Evolutionary conservation across 768 basidiomycete species (phyloP), one percentile per base, ranked within the genome.

Genomic region (Cubamyces lactineus): DNA sequence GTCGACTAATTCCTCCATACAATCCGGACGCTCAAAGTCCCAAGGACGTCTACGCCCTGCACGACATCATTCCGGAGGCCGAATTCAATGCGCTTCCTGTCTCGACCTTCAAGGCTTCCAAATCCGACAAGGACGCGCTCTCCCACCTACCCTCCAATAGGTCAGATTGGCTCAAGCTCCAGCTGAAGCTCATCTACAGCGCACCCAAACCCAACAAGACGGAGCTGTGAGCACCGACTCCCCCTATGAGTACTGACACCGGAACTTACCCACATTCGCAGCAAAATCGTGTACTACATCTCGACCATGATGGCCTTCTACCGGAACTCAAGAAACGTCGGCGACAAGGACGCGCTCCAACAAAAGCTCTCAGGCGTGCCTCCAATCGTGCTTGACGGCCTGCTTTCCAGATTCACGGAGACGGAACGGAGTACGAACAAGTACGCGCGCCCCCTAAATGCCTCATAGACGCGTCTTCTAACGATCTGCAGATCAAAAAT

Each of bases 401-500:
- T 97, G 21, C 68, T 94, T 24, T 79, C 86, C 3, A 80, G 92
- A 55, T 98, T 96, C 75, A 87, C 94, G 0, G 94, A 97, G 75
- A 81, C 77, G 0, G 74, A 86, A 3, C 78, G 91, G 67, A 88
- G 84, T 8, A 86, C 87, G 3, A 84, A 83, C 17, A 80, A 80
- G 91, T 92, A 63, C 46, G 84, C 76, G 17, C 21, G 13, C 21
- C n/a, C 43, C 26, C 54, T 52, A 34, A 48, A 23, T 26, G 11
- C 19, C 41, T 1, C 9, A 42, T 21, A 28, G 12, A 8, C 13
- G n/a, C 1, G 34, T 19, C 40, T 26, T 52, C 23, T n/a, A 17
- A 17, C 34, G 2, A 8, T 45, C 45, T 15, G 2, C 49, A 73
- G 73, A 30, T 61, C 67, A 1, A 74, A 86, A 73, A 67, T 74